A percentile compares a stretch with the other conserved stretches of the same genome.
phyloP scores from a whole-genome alignment of 108 stramenopile species.

The Pelagomonas calceolata region DNA sequence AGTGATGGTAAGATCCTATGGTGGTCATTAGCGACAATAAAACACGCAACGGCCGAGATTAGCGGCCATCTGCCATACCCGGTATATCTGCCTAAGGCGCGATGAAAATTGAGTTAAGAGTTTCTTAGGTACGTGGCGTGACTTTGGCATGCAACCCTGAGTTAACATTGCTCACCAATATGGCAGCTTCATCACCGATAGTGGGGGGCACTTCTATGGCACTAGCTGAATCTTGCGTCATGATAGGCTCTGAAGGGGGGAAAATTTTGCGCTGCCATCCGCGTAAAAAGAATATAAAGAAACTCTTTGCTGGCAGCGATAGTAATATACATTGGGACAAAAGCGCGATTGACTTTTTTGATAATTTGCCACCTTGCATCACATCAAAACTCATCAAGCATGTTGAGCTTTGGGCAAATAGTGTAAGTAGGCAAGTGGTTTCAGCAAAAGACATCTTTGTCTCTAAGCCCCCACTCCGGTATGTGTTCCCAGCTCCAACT shows the following conservation, averaged over 20 bases:
- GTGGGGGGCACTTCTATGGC: no score
- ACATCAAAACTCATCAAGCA: conserved; percentile 9
- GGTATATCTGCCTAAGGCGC: conserved; percentile 12
- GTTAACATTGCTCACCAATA: no score
- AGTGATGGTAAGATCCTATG: conserved; percentile 27
- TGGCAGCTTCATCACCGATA: no score
- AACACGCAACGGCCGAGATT: not conserved
- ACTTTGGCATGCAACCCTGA: no score
- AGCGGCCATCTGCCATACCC: conserved; percentile 9
- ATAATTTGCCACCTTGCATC: conserved; percentile 7
- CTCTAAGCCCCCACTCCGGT: not conserved
- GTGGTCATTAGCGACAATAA: not conserved
- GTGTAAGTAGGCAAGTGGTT: not conserved
- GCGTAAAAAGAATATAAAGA: no score
- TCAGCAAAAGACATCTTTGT: not conserved
- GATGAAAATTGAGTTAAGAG: not conserved
- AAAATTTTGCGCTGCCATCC: no score
- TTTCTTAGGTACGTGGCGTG: not conserved
- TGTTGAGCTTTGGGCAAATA: conserved; percentile 13
- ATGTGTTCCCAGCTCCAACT: conserved; percentile 4
- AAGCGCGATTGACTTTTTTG: conserved; percentile 10
- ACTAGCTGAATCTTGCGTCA: no score
- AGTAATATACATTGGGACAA: conserved; percentile 6
- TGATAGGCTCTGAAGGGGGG: no score
- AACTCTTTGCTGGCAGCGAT: no score